Evolutionary conservation across 176 grass and related monocot species (phyloP), one percentile per base, ranked within the genome.

Genomic region (Rhipidocladum racemiflorum): DNA sequence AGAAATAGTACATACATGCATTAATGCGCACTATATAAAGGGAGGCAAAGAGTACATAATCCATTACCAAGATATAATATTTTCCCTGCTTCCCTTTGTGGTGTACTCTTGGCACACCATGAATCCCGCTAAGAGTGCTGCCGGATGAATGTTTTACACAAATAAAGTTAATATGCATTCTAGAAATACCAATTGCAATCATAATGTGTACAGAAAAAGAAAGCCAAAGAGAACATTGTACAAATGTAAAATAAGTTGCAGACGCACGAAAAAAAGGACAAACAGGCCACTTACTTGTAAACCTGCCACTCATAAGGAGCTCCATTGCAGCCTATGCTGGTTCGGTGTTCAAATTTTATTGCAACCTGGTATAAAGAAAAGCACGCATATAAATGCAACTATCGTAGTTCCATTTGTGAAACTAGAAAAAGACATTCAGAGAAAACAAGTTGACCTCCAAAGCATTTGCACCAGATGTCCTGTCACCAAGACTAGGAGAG

Each of bases 271-370:
- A 65, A 20, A 77, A 71, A 78, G 55, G 61, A 70, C 16, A 70
- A 71, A 54, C 15, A 9, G 1, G 30, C 6, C 20, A 91, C 89
- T 88, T 74, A 97, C 91, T 92, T 94, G 83, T 94, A 97, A 50
- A 92, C 92, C 72, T 97, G 90, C 94, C 94, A 97, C 89, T 97
- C 94, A 36, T 97, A 97, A 46, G 94, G 94, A 70, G 92, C 91
- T 74, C 88, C 78, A 69, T 83, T 97, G 76, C 94, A 97, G 66
- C 94, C 90, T 94, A 92, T 94, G 83, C 94, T 97, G 45, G 82
- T 94, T 69, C 90, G 83, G 39, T 97, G 94, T 82, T 97, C 94
- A 85, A 97, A 97, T 87, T 97, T 97, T 61, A 94, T 74, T 60
- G 94, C 94, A 73, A 97, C 90, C 92, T 97, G 53, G 49, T 61